These are phyloP conservation scores for Clarireedia homoeocarpa DNA, from an alignment of 2,329 filamentous ascomycete species.

Conservation along the genomic window DNA sequence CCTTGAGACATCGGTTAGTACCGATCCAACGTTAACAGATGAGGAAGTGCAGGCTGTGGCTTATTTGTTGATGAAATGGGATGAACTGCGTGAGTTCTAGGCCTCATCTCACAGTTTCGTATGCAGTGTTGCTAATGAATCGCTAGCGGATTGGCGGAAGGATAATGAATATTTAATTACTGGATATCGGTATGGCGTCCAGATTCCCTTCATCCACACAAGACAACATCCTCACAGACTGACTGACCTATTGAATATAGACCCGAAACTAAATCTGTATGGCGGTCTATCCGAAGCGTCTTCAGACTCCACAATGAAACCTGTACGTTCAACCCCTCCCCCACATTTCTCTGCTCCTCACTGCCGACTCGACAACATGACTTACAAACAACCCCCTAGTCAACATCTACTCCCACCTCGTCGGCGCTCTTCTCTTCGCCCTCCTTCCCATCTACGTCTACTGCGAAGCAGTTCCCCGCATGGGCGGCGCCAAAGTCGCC, in stretches of 20 bases:
- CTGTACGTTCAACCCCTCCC: neutral
- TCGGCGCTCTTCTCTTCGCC: slow-evolving; percentile 34
- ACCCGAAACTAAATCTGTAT: neutral
- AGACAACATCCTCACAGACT: too few relatives aligned
- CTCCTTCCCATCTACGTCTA: slow-evolving; percentile 26
- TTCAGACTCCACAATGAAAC: slow-evolving; percentile 1
- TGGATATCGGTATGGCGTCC: neutral
- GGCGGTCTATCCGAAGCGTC: neutral
- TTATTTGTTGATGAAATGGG: neutral
- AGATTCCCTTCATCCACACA: too few relatives aligned
- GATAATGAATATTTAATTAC: neutral
- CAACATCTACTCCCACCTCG: slow-evolving; percentile 36
- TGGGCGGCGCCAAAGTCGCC: slow-evolving; percentile 25
- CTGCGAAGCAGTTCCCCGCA: slow-evolving; percentile 24
- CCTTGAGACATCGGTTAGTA: neutral
- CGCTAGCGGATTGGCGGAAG: neutral
- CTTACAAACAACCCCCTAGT: neutral
- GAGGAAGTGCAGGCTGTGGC: neutral
- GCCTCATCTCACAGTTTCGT: neutral
- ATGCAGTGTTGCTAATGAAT: neutral
- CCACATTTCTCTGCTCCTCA: too few relatives aligned
- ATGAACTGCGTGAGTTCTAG: neutral
- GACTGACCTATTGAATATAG: neutral
- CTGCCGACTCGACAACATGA: too few relatives aligned
- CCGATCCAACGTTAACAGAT: neutral